Conservation (phyloP, 495 filamentous ascomycete species). For the Aspergillus nidulans region DNA sequence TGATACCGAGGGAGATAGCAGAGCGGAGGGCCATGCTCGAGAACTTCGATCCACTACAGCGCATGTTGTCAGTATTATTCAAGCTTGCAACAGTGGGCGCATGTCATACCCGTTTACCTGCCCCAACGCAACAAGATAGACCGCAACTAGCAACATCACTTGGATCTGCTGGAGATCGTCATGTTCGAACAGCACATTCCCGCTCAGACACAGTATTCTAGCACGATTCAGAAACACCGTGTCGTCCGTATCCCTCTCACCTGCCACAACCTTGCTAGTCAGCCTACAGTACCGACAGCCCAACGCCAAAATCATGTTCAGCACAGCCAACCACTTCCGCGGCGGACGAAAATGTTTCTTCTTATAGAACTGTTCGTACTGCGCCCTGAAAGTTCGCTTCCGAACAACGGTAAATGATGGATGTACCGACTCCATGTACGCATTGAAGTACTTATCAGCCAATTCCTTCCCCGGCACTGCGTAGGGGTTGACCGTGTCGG, state of each 20-base stretch:
- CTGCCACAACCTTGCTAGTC: constrained; percentile 31
- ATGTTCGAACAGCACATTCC: constrained; percentile 48
- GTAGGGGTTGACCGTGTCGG: constrained; percentile 42
- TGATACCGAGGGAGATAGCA: constrained; percentile 55
- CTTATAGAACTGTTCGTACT: constrained; percentile 38
- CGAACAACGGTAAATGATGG: constrained; percentile 53
- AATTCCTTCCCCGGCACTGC: constrained; percentile 45
- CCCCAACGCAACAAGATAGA: constrained; percentile 56
- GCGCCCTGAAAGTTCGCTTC: constrained; percentile 32
- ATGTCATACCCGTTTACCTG: constrained; percentile 57
- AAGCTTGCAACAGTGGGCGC: background rate
- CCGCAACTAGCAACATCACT: constrained; percentile 46
- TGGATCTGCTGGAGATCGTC: constrained; percentile 58
- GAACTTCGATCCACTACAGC: constrained; percentile 57
- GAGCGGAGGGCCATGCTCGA: constrained; percentile 56
- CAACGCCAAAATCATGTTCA: constrained; percentile 66
- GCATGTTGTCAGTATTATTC: background rate
- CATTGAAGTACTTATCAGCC: constrained; percentile 49
- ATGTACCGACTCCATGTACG: constrained; percentile 57
- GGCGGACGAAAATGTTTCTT: constrained; percentile 18
- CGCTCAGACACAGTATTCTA: constrained; percentile 47
- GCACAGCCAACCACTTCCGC: constrained; percentile 51
- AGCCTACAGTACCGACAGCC: constrained; percentile 43
- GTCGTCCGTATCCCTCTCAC: constrained; percentile 46
- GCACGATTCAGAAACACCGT: constrained; percentile 55